A percentile compares a stretch with the other conserved stretches of the same genome.
Evolutionary conservation across 1,284 basidiomycete genomes (phyloP).

Genomic region (Malassezia psittaci): DNA sequence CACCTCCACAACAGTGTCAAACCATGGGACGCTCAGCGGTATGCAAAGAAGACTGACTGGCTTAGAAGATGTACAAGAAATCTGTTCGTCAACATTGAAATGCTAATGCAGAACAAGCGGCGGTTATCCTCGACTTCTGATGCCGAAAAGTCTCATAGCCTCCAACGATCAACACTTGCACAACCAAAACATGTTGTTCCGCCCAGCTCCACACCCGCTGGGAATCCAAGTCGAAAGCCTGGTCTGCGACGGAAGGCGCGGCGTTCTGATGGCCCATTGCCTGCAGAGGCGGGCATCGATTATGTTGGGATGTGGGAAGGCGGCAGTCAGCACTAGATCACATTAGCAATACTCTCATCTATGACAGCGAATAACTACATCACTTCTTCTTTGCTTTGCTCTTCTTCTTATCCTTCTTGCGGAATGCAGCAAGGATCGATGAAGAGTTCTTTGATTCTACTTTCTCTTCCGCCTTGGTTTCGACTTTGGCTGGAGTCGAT

Average conservation of each 20-base stretch:
- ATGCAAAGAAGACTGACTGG: neutral
- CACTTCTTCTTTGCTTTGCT: conserved; percentile 1
- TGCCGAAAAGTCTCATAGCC: neutral
- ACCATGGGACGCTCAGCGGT: conserved; percentile 18
- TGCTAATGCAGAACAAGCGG: conserved; percentile 1
- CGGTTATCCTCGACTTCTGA: neutral
- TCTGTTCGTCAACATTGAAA: neutral
- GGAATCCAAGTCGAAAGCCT: neutral
- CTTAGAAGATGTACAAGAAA: conserved; percentile 18
- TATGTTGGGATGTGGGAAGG: conserved; percentile 13
- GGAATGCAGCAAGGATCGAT: neutral
- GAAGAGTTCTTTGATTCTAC: neutral
- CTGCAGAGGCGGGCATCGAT: conserved; percentile 16
- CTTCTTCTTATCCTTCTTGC: neutral
- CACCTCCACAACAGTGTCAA: neutral
- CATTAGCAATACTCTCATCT: neutral
- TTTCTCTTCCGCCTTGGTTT: neutral
- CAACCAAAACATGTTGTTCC: neutral
- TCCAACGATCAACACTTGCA: neutral
- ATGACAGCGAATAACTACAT: neutral
- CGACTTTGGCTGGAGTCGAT: neutral
- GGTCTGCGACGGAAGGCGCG: conserved; percentile 6
- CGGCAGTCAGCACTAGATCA: neutral
- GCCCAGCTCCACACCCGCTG: neutral
- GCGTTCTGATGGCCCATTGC: conserved; percentile 12